These are phyloP conservation scores for Xerocomellus dryophilus DNA, from an alignment of 768 basidiomycete species.

Conservation along the genomic window DNA sequence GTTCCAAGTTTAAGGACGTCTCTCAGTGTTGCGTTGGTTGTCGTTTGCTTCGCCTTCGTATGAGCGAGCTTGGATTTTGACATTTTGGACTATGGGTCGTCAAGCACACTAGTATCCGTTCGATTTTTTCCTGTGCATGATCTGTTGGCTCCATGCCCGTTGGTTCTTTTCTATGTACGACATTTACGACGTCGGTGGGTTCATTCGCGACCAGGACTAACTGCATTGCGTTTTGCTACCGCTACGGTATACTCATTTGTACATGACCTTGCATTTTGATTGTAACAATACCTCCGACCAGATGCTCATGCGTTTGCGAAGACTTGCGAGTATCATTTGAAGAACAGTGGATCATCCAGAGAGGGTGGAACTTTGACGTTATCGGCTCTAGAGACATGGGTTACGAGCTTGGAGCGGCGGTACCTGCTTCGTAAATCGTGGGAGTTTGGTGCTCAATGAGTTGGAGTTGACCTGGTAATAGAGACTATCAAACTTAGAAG, in stretches of 20 bases:
- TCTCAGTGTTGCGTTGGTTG: conserved; percentile 16
- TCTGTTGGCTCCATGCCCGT: neutral
- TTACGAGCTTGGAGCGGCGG: neutral
- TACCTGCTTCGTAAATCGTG: conserved; percentile 7
- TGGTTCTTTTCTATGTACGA: conserved; percentile 14
- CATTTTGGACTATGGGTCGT: conserved; percentile 9
- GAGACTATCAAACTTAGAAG: conserved; percentile 5
- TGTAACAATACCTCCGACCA: conserved; percentile 15
- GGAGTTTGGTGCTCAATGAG: neutral
- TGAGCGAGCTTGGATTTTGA: conserved; percentile 10
- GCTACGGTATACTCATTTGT: conserved; percentile 22
- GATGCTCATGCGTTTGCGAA: neutral
- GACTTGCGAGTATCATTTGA: conserved; percentile 3
- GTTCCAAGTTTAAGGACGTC: conserved; percentile 12
- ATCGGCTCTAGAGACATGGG: neutral
- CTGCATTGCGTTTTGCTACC: conserved; percentile 8
- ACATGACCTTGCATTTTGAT: conserved; percentile 22
- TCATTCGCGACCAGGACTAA: conserved; percentile 9
- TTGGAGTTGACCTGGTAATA: neutral
- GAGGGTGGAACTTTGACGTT: neutral
- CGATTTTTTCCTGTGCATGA: conserved; percentile 21
- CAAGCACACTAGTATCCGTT: conserved; percentile 8
- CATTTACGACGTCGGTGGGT: conserved; percentile 16
- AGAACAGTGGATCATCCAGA: conserved; percentile 4
- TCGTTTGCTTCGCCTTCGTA: conserved; percentile 20